Conservation (phyloP, 139 green algal species). For the Edaphochlamys debaryana region DNA sequence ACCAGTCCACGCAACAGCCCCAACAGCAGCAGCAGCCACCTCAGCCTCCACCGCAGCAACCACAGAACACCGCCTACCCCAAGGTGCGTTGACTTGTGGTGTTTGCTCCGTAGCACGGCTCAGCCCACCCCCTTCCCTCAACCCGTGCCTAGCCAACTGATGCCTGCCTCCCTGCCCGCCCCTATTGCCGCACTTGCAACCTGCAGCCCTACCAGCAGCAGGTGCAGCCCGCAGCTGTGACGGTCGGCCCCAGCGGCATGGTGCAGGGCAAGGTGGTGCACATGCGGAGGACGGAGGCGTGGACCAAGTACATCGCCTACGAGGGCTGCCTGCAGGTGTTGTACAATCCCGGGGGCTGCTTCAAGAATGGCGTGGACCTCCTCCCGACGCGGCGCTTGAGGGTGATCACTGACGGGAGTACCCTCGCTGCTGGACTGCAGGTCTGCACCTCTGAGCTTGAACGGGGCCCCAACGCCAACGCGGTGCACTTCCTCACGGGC, state of each 20-base stretch:
- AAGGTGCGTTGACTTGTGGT: no score
- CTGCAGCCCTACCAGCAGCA: neutral
- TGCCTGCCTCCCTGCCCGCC: neutral
- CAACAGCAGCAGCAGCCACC: neutral
- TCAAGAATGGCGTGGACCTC: no score
- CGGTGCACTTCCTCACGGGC: neutral
- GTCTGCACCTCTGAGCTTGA: slow-evolving; percentile 28
- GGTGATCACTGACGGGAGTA: no score
- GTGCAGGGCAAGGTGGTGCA: slow-evolving; percentile 45
- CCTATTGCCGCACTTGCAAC: neutral
- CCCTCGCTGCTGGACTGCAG: no score
- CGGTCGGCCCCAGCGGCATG: neutral
- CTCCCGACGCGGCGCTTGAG: no score
- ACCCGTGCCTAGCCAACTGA: no score
- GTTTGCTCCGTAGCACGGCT: no score
- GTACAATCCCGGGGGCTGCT: no score
- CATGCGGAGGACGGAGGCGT: slow-evolving; percentile 55
- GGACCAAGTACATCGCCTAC: slow-evolving; percentile 62
- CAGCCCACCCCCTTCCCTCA: no score
- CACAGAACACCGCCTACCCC: no score
- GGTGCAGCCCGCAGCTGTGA: neutral
- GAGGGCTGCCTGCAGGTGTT: slow-evolving; percentile 63
- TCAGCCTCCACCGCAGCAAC: neutral
- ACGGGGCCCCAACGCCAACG: neutral
- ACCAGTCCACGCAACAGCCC: neutral